Percentiles rank a stretch among this genome's conserved stretches.
Evolutionary conservation across 2,329 filamentous ascomycete genomes (phyloP).

Genomic region (Botrytis pseudocinerea): DNA sequence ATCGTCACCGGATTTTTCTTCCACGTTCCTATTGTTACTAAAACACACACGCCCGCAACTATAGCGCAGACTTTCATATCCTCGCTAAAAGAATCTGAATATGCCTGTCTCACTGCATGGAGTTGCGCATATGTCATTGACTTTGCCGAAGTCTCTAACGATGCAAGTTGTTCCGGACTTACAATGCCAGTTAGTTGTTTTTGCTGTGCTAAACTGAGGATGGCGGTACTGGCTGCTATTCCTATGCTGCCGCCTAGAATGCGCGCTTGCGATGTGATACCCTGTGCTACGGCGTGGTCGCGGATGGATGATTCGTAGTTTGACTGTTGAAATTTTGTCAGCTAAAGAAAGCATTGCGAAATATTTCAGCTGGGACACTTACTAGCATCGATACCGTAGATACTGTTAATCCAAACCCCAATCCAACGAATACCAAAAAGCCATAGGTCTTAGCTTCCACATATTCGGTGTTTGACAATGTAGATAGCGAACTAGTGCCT

Average conservation of each 20-base stretch:
- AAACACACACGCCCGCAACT: background rate
- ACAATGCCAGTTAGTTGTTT: background rate
- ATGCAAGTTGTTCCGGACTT: background rate
- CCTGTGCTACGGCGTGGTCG: background rate
- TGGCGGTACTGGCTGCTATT: background rate
- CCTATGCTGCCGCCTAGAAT: background rate
- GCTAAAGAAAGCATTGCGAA: fast-evolving
- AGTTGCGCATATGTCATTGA: background rate
- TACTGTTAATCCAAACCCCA: background rate
- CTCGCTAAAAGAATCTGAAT: conserved; percentile 49
- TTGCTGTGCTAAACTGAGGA: background rate
- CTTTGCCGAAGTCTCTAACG: background rate
- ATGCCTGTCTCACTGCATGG: background rate
- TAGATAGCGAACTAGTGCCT: background rate
- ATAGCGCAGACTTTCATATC: background rate
- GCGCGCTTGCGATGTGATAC: background rate
- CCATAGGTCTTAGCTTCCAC: background rate
- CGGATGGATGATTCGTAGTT: background rate
- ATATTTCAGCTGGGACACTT: background rate
- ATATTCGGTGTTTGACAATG: background rate
- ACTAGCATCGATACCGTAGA: background rate
- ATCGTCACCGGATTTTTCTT: background rate
- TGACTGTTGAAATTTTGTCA: background rate
- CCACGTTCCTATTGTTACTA: background rate
- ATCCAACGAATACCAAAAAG: background rate